Evolutionary conservation across 176 grass and related monocot species (phyloP).

Genomic region (Musa itinerans): DNA sequence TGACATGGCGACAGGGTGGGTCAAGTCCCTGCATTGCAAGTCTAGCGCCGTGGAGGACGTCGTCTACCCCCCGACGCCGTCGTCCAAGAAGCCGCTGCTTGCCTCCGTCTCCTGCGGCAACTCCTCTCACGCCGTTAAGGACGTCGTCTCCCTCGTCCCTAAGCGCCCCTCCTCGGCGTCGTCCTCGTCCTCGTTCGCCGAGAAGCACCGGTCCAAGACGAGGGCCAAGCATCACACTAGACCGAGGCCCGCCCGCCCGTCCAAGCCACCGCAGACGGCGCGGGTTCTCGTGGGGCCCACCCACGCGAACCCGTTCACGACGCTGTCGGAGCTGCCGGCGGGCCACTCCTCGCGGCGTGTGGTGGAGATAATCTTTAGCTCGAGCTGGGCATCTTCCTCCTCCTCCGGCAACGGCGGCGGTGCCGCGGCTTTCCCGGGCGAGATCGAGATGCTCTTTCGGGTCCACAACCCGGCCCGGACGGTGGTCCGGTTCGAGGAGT

Average conservation of each 20-base stretch:
- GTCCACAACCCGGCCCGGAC: constrained; percentile 70
- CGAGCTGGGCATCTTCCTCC: constrained; percentile 42
- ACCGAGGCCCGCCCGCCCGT: constrained; percentile 4
- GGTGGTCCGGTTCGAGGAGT: constrained; percentile 78
- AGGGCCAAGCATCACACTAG: constrained; percentile 30
- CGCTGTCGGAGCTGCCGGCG: constrained; percentile 61
- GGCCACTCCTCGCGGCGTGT: constrained; percentile 80
- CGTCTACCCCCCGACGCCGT: constrained; percentile 17
- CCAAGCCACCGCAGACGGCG: constrained; percentile 25
- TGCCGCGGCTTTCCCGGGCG: constrained; percentile 39
- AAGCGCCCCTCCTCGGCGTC: constrained; percentile 15
- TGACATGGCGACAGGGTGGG: constrained; percentile 59
- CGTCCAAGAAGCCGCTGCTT: constrained; percentile 33
- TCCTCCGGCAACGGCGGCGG: neutral
- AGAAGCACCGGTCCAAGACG: constrained; percentile 2
- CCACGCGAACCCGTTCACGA: constrained; percentile 24
- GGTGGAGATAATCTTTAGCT: constrained; percentile 89
- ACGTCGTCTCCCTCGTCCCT: constrained; percentile 22
- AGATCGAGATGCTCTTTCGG: constrained; percentile 91
- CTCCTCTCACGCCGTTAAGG: constrained; percentile 31
- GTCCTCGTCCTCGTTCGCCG: constrained; percentile 3
- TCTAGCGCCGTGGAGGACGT: constrained; percentile 69
- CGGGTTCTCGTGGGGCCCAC: constrained; percentile 20
- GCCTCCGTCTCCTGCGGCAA: constrained; percentile 42
- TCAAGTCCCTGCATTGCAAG: constrained; percentile 74